Percentiles rank a stretch among this genome's conserved stretches.
These are phyloP conservation scores for Claviceps sp. DNA, from an alignment of 2,329 filamentous ascomycete genomes.

Conservation along the genomic window DNA sequence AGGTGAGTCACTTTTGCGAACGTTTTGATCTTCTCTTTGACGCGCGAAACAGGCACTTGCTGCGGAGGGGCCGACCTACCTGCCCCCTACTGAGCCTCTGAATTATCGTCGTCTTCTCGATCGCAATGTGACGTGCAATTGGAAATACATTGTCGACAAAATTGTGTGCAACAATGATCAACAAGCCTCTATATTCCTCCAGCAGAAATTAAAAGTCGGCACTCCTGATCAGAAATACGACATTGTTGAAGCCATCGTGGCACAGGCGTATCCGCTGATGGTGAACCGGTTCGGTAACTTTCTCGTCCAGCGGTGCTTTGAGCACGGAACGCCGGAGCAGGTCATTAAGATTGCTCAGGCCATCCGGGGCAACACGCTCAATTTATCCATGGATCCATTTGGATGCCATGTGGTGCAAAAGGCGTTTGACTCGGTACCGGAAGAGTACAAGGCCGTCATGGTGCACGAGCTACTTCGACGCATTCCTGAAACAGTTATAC, in stretches of 20 bases:
- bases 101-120: constrained; percentile 94
- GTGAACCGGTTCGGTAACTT: constrained; percentile 98
- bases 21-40: neutral
- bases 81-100: constrained; percentile 78
- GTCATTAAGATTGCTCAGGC: constrained; percentile 88
- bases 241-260: constrained; percentile 91
- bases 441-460: constrained; percentile 97
- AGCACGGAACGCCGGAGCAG: constrained; percentile 91
- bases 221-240: constrained; percentile 93
- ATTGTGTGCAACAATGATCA: constrained; percentile 99
- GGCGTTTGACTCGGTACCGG: constrained; percentile 92
- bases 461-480: constrained; percentile 92
- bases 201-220: constrained; percentile 96
- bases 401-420: constrained; percentile 98
- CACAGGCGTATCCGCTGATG: constrained; percentile 91
- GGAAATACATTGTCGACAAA: constrained; percentile 99
- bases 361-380: constrained; percentile 87
- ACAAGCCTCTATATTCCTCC: constrained; percentile 95
- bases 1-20: constrained; percentile 25
- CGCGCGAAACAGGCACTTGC: constrained; percentile 17
- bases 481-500: constrained; percentile 95
- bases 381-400: constrained; percentile 95
- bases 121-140: constrained; percentile 93
- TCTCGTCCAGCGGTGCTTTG: constrained; percentile 94
- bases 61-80: constrained; percentile 58